Evolutionary conservation across 139 green algal species (phyloP).

Genomic region (Yamagishiella unicocca): DNA sequence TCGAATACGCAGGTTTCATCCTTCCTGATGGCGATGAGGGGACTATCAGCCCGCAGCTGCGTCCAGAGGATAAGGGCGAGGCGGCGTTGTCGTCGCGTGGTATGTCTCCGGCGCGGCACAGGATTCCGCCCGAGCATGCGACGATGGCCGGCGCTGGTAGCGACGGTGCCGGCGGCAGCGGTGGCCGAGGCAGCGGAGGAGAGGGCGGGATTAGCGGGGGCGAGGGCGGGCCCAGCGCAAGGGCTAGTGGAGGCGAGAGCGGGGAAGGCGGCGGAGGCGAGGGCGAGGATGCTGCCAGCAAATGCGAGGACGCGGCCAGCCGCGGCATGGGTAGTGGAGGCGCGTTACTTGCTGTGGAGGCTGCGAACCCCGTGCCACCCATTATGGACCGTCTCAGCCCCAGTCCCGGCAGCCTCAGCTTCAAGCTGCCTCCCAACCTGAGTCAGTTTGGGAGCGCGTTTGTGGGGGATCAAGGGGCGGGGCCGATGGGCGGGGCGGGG

Average conservation of each 20-base stretch:
- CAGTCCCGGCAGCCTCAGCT: slow-evolving; percentile 22
- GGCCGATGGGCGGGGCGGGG: too few species aligned
- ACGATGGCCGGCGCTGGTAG: not conserved
- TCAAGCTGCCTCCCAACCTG: not conserved
- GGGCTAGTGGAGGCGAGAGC: not conserved
- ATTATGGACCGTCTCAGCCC: not conserved
- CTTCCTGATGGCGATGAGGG: not conserved
- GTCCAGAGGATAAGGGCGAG: too few species aligned
- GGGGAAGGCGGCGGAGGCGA: not conserved
- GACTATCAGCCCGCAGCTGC: too few species aligned
- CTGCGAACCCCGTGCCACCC: not conserved
- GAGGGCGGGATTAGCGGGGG: too few species aligned
- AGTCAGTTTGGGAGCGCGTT: too few species aligned
- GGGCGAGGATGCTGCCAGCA: too few species aligned
- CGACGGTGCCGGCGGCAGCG: not conserved
- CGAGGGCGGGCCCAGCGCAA: too few species aligned
- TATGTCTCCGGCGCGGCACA: not conserved
- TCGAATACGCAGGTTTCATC: slow-evolving; percentile 22
- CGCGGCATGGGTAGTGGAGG: too few species aligned
- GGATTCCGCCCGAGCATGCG: not conserved
- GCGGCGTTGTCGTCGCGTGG: not conserved
- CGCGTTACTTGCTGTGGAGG: too few species aligned
- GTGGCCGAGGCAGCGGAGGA: not conserved
- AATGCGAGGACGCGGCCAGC: too few species aligned
- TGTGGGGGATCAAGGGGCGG: too few species aligned